These are phyloP conservation scores for Wickerhamiella parazyma DNA, from an alignment of 805 yeast species.

Conservation along the genomic window DNA sequence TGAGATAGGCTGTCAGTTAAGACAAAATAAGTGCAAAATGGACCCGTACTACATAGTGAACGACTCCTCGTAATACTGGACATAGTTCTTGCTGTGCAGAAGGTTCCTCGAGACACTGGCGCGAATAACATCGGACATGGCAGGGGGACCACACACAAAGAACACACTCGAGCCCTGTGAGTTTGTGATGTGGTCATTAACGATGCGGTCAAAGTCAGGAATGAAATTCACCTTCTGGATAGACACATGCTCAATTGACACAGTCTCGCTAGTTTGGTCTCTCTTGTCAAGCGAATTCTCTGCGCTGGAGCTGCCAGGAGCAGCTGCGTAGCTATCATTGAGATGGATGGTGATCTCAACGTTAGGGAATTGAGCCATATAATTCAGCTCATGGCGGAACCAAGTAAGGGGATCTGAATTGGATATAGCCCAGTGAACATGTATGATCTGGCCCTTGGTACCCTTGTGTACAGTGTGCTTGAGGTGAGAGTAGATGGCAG, in stretches of 20 bases:
- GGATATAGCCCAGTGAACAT: constrained; percentile 51
- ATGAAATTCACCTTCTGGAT: neutral
- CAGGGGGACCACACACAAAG: constrained; percentile 50
- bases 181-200: constrained; percentile 27
- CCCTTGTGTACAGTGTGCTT: constrained; percentile 18
- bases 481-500: constrained; percentile 39
- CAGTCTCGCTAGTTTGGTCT: neutral
- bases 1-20: too few species aligned
- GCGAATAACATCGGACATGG: constrained; percentile 45
- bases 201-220: constrained; percentile 32
- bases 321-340: neutral
- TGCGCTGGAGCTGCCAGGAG: neutral
- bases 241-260: neutral
- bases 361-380: constrained; percentile 17
- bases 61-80: constrained; percentile 60
- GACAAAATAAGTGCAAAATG: too few species aligned
- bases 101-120: constrained; percentile 33
- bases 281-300: neutral
- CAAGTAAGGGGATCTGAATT: constrained; percentile 37
- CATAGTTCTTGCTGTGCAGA: constrained; percentile 30
- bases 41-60: constrained; percentile 30
- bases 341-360: constrained; percentile 13
- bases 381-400: constrained; percentile 33
- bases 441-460: constrained; percentile 17
- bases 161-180: constrained; percentile 37